phyloP scores from a whole-genome alignment of 768 basidiomycete species.

The Mycena crocata region DNA sequence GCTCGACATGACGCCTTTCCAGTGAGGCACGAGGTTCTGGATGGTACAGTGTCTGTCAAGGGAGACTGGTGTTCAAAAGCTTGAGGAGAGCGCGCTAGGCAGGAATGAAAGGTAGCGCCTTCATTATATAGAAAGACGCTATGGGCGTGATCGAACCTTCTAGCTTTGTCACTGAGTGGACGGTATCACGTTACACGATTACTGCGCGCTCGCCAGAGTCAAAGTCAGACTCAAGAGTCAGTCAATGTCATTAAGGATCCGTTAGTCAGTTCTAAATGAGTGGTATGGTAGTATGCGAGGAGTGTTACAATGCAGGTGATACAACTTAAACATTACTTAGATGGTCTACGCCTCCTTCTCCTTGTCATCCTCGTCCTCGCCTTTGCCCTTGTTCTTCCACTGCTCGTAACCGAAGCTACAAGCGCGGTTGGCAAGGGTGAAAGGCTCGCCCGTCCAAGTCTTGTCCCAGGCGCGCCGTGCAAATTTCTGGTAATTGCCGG shows the following conservation, averaged over 20 bases:
- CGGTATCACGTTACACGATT: too few species aligned
- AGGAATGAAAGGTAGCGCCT: too few species aligned
- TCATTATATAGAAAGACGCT: too few species aligned
- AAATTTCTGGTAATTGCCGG: constrained; percentile 70
- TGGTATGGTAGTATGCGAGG: constrained; percentile 14
- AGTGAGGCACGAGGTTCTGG: too few species aligned
- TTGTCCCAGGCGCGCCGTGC: constrained; percentile 72
- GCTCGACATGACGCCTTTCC: too few species aligned
- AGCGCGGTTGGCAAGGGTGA: constrained; percentile 56
- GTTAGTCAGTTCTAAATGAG: neutral
- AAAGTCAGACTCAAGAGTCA: too few species aligned
- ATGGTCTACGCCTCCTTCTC: constrained; percentile 34
- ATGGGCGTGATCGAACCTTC: too few species aligned
- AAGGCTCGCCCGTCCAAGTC: constrained; percentile 71
- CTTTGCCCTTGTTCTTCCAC: constrained; percentile 56
- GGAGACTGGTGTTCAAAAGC: too few species aligned
- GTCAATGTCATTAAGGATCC: neutral
- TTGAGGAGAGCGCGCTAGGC: too few species aligned
- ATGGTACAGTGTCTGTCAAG: too few species aligned
- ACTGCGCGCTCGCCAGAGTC: too few species aligned
- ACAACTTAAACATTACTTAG: neutral
- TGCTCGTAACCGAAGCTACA: constrained; percentile 54
- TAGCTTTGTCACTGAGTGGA: too few species aligned
- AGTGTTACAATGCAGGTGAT: constrained; percentile 14
- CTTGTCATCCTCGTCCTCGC: constrained; percentile 53